Evolutionary conservation across 2,329 filamentous ascomycete genomes (phyloP), one percentile per base, ranked within the genome.

Genomic region (Botrytis fragariae): DNA sequence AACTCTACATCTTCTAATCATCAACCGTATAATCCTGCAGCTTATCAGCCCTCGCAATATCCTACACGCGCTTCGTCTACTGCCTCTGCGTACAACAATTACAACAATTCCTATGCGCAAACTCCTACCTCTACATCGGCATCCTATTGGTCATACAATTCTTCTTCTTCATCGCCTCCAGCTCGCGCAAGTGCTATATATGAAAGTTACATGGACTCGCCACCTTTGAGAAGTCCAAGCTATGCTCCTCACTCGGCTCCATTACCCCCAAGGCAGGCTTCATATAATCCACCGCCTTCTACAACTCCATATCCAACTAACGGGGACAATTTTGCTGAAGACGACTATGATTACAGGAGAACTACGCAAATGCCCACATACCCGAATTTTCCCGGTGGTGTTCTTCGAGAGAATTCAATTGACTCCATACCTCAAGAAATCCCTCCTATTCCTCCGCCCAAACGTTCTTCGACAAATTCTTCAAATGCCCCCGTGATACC

Each of bases 1-100:
- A 87, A 75, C 84, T 86, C 75, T 86, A 86, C 78, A 84, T 86
- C 76, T 81, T 84, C 74, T 81, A 84, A 73, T 78, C 84, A 74
- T 82, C 86, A 75, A 81, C 85, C 87, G 61, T 95, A 95, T 82
- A 95, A 95, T 79, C 92, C 93, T 2, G 83, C 84, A 48, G 80
- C 81, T 59, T 82, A 84, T 39, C 84, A 85, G 64, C 79, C 77
- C 67, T 71, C 83, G 37, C 79, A 89, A 18, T 84, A 85, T 74
- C 84, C 88, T 69, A 87, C 90, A 73, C 88, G 89, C 1, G 90
- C 89, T 44, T 57, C 70, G 39, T 78, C 25, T 86, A 90, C 80
- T 85, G 89, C 72, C 86, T 89, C 60, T 81, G 90, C 64, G 87
- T 88, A 83, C 86, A 63, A 88, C 85, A 62, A 83, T 84, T 78